A percentile compares a stretch with the other conserved stretches of the same genome.
phyloP scores from a whole-genome alignment of 2,329 filamentous ascomycete genomes.

The Endoconidiophora polonica region DNA sequence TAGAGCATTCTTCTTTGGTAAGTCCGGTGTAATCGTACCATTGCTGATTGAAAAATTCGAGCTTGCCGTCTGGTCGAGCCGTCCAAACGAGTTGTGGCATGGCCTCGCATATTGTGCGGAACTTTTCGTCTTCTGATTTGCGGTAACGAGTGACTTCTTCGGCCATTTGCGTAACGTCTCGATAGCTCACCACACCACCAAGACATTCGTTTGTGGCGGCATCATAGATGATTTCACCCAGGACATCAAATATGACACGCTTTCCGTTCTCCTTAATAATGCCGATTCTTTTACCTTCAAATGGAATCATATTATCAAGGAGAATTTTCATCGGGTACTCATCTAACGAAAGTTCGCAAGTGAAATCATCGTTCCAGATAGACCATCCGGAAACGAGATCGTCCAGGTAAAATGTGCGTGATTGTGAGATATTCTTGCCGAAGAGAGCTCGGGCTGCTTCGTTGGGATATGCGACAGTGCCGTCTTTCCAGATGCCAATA shows the following conservation, averaged over 20 bases:
- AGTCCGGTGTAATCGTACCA: conserved; percentile 70
- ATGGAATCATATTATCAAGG: conserved; percentile 42
- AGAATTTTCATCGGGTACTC: conserved; percentile 53
- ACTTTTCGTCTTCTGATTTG: conserved; percentile 54
- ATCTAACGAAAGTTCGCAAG: conserved; percentile 33
- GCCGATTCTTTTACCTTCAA: conserved; percentile 44
- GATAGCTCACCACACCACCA: conserved; percentile 54
- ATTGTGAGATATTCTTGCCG: conserved; percentile 22
- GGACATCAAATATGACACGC: conserved; percentile 43
- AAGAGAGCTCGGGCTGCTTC: conserved; percentile 42
- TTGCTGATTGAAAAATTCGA: conserved; percentile 60
- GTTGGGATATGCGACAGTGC: conserved; percentile 58
- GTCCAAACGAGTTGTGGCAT: conserved; percentile 64
- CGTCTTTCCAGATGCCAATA: conserved; percentile 67
- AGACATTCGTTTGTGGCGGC: conserved; percentile 53
- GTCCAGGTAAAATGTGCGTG: conserved; percentile 20
- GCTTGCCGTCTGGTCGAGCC: conserved; percentile 43
- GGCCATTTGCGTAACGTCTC: conserved; percentile 55
- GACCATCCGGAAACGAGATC: conserved; percentile 44
- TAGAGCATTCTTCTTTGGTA: conserved; percentile 42
- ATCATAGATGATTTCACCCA: conserved; percentile 52
- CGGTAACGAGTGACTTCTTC: conserved; percentile 54
- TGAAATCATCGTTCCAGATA: conserved; percentile 51
- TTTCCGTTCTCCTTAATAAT: conserved; percentile 38
- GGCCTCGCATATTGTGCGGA: conserved; percentile 59